Evolutionary conservation across 371 early-diverging fungal genomes (phyloP), one percentile per base, ranked within the genome.

Genomic region (Circinella umbellata): DNA sequence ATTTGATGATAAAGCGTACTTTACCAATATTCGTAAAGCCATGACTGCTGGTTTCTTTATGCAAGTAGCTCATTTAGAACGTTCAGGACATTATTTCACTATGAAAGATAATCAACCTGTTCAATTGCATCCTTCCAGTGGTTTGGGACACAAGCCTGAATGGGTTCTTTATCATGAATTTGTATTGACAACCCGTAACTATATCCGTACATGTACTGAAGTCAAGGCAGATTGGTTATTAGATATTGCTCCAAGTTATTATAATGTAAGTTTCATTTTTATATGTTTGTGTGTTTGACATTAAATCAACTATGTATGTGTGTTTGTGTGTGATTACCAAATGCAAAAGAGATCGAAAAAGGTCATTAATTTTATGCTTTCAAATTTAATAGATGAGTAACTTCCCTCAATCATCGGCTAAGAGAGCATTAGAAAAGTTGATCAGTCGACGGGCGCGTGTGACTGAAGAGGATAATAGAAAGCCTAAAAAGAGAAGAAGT

Each of bases 111-210:
- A 98, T 80, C 98, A 98, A 81, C 85, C 90, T n/a, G 99, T 98
- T 9, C 89, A 89, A 59, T 86, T 99, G n/a, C 99, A 99, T 79
- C 98, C 97, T 34, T 94, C 95, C 13, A 91, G 94, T 37, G 88
- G 92, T 71, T 76, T 98, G 38, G 91, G 89, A 63, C 91, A 91
- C 69, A 95, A 94, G 68, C 95, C 98, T 18, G 96, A 97, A 77
- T 98, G 98, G 99, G 97, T 98, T 6, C 76, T 98, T 46, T 99
- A 97, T 85, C 94, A 98, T 74, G 99, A 99, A 80, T 97, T 95
- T 86, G 98, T 98, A n/a, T 78, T 98, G 69, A 99, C 99, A 14
- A 90, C 92, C 47, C 92, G 94, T 70, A 94, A 97, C 76, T 98
- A 94, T 79, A 97, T 99, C 69, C 94, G 99, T 64, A 98, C 95